These are phyloP conservation scores for Brassica balearica DNA, from an alignment of 441 rosid species.

Conservation along the genomic window DNA sequence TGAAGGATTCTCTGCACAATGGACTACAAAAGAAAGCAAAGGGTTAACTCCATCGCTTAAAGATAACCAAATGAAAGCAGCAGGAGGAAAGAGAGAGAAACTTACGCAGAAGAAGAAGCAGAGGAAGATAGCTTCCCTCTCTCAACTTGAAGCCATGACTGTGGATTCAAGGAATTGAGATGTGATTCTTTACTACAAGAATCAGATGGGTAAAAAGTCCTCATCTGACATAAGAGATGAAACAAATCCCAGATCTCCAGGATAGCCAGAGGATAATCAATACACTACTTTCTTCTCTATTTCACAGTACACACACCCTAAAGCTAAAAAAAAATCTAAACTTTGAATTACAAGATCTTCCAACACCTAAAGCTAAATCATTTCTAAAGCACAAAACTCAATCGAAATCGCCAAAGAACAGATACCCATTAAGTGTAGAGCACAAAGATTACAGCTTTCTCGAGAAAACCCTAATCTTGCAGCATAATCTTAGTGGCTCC, in stretches of 20 bases:
- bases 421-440: background rate
- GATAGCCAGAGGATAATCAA: conserved; percentile 51
- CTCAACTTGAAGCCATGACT: conserved; percentile 99
- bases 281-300: conserved; percentile 38
- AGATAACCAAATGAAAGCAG: background rate
- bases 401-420: conserved; percentile 27
- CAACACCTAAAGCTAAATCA: conserved; percentile 48
- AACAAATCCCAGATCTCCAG: conserved; percentile 99
- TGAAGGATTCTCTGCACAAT: conserved; percentile 84
- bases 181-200: conserved; percentile 90
- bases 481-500: conserved; percentile 49
- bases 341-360: conserved; percentile 32
- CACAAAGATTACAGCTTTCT: conserved; percentile 49
- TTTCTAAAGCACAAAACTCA: conserved; percentile 36
- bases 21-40: conserved; percentile 31
- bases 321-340: conserved; percentile 30
- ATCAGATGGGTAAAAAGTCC: conserved; percentile 81
- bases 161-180: conserved; percentile 84
- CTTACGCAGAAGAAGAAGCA: conserved; percentile 81
- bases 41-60: conserved; percentile 32
- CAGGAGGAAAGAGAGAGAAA: conserved; percentile 17
- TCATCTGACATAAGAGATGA: conserved; percentile 89
- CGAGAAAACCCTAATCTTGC: conserved; percentile 43
- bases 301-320: conserved; percentile 24
- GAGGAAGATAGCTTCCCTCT: conserved; percentile 83